Conservation (phyloP, 768 basidiomycete species). For the Fomitopsis pulvina region DNA sequence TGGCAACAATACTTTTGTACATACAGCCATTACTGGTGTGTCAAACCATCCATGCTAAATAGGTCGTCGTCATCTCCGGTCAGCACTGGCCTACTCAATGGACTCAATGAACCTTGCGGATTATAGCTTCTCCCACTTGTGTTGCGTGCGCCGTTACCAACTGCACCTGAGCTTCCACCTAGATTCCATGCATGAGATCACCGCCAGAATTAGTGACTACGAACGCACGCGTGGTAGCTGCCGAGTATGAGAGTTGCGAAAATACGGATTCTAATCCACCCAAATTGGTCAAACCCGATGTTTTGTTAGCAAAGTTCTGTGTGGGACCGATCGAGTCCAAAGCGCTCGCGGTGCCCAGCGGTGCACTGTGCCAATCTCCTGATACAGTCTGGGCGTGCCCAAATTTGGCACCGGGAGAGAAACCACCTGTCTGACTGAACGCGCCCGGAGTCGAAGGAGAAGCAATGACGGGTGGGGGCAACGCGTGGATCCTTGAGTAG, state of each 20-base stretch:
- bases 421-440: slow-evolving; percentile 21
- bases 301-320: background rate
- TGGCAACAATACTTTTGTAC: background rate
- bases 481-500: slow-evolving; percentile 82
- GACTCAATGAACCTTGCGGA: slow-evolving; percentile 40
- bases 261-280: slow-evolving; percentile 45
- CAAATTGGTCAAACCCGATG: slow-evolving; percentile 5
- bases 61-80: slow-evolving; percentile 62
- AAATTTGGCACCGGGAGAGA: slow-evolving; percentile 20
- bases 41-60: slow-evolving; percentile 56
- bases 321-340: slow-evolving; percentile 11
- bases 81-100: slow-evolving; percentile 53
- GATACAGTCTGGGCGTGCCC: slow-evolving; percentile 16
- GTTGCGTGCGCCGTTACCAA: slow-evolving; percentile 18
- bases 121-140: slow-evolving; percentile 33
- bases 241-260: slow-evolving; percentile 51
- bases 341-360: slow-evolving; percentile 18
- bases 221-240: slow-evolving; percentile 26
- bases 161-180: slow-evolving; percentile 10
- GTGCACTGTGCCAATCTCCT: slow-evolving; percentile 26
- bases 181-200: background rate
- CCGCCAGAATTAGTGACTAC: background rate
- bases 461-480: slow-evolving; percentile 31
- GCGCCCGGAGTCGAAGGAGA: slow-evolving; percentile 30
- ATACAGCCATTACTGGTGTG: background rate